Conservation (phyloP, 495 filamentous ascomycete genomes). For the Aspergillus wentii region DNA sequence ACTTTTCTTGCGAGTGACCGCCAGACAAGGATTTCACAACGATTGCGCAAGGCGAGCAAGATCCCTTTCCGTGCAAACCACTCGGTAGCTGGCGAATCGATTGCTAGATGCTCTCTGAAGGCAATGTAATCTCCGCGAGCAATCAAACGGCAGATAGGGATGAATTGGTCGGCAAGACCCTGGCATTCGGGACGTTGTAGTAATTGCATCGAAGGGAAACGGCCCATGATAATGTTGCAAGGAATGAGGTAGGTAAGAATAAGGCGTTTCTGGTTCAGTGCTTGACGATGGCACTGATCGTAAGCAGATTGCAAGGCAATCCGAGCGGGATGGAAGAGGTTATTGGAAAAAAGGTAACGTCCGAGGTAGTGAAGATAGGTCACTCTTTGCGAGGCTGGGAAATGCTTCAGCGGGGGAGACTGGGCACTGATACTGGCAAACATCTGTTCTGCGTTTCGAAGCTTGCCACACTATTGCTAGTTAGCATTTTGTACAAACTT, state of each 20-base stretch:
- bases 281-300: conserved; percentile 63
- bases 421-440: conserved; percentile 83
- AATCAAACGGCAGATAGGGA: conserved; percentile 70
- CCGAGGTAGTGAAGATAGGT: conserved; percentile 95
- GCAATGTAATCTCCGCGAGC: conserved; percentile 70
- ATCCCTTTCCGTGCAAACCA: conserved; percentile 80
- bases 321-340: conserved; percentile 71
- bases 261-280: conserved; percentile 64
- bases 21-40: conserved; percentile 80
- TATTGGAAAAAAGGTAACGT: conserved; percentile 78
- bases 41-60: conserved; percentile 63
- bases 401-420: conserved; percentile 70
- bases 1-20: conserved; percentile 73
- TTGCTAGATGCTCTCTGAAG: conserved; percentile 64
- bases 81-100: conserved; percentile 39
- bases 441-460: conserved; percentile 72
- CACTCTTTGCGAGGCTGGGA: conserved; percentile 82
- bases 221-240: conserved; percentile 77
- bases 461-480: conserved; percentile 43
- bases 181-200: conserved; percentile 67
- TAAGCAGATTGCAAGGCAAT: conserved; percentile 74
- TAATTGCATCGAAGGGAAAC: conserved; percentile 67
- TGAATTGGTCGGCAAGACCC: conserved; percentile 65
- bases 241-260: conserved; percentile 85
- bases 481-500: too few species aligned